Evolutionary conservation across 768 basidiomycete species (phyloP).

Genomic region (Collybia sordida): DNA sequence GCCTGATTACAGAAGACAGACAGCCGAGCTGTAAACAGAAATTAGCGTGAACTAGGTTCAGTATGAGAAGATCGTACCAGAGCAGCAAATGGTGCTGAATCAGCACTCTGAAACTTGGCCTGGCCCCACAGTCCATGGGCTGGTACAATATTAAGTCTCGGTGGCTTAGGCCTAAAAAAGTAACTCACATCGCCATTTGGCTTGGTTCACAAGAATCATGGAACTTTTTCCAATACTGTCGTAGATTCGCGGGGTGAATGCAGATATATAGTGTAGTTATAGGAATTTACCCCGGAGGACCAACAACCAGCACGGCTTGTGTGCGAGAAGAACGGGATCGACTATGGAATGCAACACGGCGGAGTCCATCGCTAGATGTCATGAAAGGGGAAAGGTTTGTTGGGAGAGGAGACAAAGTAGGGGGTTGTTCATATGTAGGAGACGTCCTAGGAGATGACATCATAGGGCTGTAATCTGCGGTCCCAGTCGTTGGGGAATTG

Average conservation of each 20-base stretch:
- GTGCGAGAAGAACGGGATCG: slow-evolving; percentile 46
- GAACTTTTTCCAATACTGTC: slow-evolving; percentile 73
- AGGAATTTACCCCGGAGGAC: slow-evolving; percentile 56
- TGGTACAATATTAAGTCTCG: slow-evolving; percentile 16
- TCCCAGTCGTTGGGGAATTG: slow-evolving; percentile 28
- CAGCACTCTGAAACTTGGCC: slow-evolving; percentile 66
- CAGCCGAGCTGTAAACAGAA: slow-evolving; percentile 49
- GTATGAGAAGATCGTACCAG: slow-evolving; percentile 25
- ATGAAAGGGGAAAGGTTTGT: slow-evolving; percentile 33
- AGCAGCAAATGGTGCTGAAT: slow-evolving; percentile 69
- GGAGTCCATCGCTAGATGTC: slow-evolving; percentile 40
- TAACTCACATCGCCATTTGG: slow-evolving; percentile 63
- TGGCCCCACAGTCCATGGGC: slow-evolving; percentile 77
- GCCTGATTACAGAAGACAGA: slow-evolving; percentile 68
- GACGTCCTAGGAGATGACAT: neutral
- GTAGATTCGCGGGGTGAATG: neutral
- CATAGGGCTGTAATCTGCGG: neutral
- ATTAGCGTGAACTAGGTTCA: neutral
- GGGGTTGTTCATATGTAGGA: slow-evolving; percentile 17
- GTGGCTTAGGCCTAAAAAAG: neutral
- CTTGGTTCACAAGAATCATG: slow-evolving; percentile 66
- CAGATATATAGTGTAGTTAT: neutral
- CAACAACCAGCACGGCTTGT: slow-evolving; percentile 61
- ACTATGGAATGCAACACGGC: slow-evolving; percentile 42
- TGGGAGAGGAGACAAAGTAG: slow-evolving; percentile 23